These are phyloP conservation scores for Cutaneotrichosporon cavernicola DNA, from an alignment of 1,284 basidiomycete species.

Conservation along the genomic window DNA sequence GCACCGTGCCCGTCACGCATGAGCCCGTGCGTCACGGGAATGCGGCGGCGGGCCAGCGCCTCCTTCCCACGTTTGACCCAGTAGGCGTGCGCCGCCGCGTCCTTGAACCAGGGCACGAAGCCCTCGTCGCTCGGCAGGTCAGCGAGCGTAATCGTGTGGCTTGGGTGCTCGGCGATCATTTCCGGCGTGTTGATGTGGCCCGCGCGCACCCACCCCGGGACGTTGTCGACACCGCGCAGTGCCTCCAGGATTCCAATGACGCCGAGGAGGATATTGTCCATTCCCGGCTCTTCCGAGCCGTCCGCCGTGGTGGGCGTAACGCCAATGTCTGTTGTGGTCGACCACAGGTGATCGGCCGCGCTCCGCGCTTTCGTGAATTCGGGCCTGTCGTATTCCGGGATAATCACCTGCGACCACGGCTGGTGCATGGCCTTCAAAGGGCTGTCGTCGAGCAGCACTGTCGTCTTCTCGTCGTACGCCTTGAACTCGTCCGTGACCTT, in stretches of 20 bases:
- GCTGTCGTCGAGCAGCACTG: slow-evolving; percentile 50
- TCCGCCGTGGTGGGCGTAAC: background rate
- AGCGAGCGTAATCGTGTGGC: slow-evolving; percentile 20
- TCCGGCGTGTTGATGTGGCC: slow-evolving; percentile 35
- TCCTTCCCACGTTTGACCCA: slow-evolving; percentile 38
- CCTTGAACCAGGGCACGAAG: slow-evolving; percentile 41
- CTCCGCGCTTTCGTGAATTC: slow-evolving; percentile 20
- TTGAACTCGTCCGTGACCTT: slow-evolving; percentile 37
- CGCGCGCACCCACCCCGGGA: slow-evolving; percentile 48
- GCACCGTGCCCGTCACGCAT: slow-evolving; percentile 3
- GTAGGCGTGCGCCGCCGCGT: slow-evolving; percentile 9
- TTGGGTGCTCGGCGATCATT: background rate
- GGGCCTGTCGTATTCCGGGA: slow-evolving; percentile 45
- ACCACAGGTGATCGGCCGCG: background rate
- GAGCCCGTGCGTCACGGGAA: slow-evolving; percentile 35
- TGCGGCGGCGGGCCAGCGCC: slow-evolving; percentile 38
- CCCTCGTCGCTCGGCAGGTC: slow-evolving; percentile 35
- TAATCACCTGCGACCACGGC: slow-evolving; percentile 51
- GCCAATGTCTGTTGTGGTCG: background rate
- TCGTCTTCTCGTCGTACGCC: slow-evolving; percentile 33
- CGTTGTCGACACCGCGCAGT: slow-evolving; percentile 36
- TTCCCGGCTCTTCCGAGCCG: slow-evolving; percentile 13
- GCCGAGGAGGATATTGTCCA: slow-evolving; percentile 45
- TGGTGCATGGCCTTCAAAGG: slow-evolving; percentile 50
- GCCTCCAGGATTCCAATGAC: slow-evolving; percentile 51